Base-by-base conservation (phyloP, 2,329 filamentous ascomycete species). In the Macrophomina pseudophaseolina region DNA sequence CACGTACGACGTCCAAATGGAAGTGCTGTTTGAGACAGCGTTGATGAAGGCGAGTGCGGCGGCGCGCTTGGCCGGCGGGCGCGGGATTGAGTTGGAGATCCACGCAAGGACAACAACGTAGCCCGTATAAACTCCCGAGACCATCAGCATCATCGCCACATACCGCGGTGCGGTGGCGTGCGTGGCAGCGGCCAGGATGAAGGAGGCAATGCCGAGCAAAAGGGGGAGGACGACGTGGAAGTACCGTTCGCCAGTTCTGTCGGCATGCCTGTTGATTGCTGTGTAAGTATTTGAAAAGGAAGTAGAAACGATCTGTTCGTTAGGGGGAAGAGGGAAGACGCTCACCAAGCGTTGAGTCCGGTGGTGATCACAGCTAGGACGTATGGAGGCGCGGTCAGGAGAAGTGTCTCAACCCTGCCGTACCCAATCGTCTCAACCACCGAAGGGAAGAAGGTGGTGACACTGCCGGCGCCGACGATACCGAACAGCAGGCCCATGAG, bases 31-130 rank as follows among this genome's bases (percentile, higher is more conserved):
- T 18, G 85, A 87, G 9, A 92, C 83, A 2, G 89, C 88, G 73
- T 94, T 94, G 78, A 94, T 92, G 68, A 90, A 88, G 0, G 91
- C 91, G 5, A 94, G 76, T 0, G 90, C 90, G 0, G 90, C 87
- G 2, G 88, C 88, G 68, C 90, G 86, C 80, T 94, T 94, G 2
- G 91, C 88, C 0, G 91, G 90, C 3, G 92, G 91, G 5, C 91
- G 86, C 0, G 91, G 91, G 62, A 94, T 83, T 1, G 88, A 90
- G 74, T 91, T 92, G 54, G 86, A 88, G 69, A 94, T 92, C 91
- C 91, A 95, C 2, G 88, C 86, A 4, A 92, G 80, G 1, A 84
- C 84, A 1, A 91, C 88, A 0, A 90, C 90, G 64, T 80, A 80
- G 14, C 77, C 86, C 1, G 85, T 84, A 72, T 91, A 91, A 2